Evolutionary conservation across 805 yeast genomes (phyloP).

Genomic region (Wickerhamiella domercqiae): DNA sequence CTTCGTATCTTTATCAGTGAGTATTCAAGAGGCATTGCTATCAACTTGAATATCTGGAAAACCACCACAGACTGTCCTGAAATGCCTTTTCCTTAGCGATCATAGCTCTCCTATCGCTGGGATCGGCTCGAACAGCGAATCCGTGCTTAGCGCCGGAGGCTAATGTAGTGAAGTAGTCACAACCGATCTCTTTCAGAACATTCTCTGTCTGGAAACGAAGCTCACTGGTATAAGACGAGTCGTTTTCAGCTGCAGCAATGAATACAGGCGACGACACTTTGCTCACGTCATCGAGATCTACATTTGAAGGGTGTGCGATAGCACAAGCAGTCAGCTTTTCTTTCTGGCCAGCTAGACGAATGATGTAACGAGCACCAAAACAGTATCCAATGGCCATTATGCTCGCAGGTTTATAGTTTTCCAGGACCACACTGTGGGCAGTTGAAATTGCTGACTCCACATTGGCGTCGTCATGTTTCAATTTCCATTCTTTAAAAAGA

Average conservation of each 20-base stretch:
- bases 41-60: too few relatives aligned
- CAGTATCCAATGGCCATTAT: constrained; percentile 55
- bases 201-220: constrained; percentile 47
- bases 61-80: constrained; percentile 24
- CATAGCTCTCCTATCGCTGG: constrained; percentile 32
- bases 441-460: constrained; percentile 34
- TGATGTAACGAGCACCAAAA: constrained; percentile 61
- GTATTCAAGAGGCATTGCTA: too few relatives aligned
- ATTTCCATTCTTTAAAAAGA: constrained; percentile 33
- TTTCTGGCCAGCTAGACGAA: constrained; percentile 32
- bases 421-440: constrained; percentile 32
- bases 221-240: constrained; percentile 46
- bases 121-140: constrained; percentile 65
- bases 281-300: constrained; percentile 47
- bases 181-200: constrained; percentile 37
- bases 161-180: constrained; percentile 44
- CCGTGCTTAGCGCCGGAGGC: constrained; percentile 62
- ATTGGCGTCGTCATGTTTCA: constrained; percentile 34
- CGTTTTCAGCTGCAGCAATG: constrained; percentile 64
- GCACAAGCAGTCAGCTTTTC: constrained; percentile 42
- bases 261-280: constrained; percentile 46
- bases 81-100: constrained; percentile 59
- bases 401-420: constrained; percentile 33
- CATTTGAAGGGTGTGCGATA: constrained; percentile 72
- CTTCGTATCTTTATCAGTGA: too few relatives aligned